Evolutionary conservation across 495 filamentous ascomycete species (phyloP).

Genomic region (Penicillium steckii): DNA sequence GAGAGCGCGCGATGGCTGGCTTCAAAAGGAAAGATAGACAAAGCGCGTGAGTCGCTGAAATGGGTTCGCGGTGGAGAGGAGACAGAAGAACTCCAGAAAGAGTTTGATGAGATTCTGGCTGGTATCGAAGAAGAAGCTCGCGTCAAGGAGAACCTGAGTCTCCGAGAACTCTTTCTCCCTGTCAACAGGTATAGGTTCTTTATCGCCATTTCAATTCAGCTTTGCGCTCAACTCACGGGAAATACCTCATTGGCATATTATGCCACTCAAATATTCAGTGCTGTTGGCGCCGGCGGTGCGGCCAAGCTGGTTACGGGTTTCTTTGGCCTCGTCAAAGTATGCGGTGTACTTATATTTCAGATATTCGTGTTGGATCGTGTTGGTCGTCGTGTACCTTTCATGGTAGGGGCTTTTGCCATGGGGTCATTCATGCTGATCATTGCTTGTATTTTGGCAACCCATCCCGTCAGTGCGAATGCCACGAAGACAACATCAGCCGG

Average conservation of each 20-base stretch:
- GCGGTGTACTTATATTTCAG: conserved; percentile 40
- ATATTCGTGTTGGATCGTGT: conserved; percentile 52
- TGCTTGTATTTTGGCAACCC: conserved; percentile 44
- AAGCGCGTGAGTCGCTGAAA: conserved; percentile 16
- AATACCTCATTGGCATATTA: conserved; percentile 51
- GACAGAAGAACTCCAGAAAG: conserved; percentile 34
- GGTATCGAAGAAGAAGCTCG: conserved; percentile 47
- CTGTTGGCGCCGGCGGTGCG: conserved; percentile 41
- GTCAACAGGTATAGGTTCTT: conserved; percentile 44
- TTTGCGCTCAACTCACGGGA: conserved; percentile 45
- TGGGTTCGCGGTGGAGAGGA: conserved; percentile 27
- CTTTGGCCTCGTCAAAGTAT: conserved; percentile 48
- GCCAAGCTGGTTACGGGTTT: conserved; percentile 47
- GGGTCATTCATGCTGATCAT: conserved; percentile 54
- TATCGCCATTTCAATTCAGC: conserved; percentile 43
- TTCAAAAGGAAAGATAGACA: conserved; percentile 32
- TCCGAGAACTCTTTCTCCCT: conserved; percentile 41
- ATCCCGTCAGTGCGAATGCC: conserved; percentile 34
- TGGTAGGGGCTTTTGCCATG: conserved; percentile 50
- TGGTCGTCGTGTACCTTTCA: conserved; percentile 52
- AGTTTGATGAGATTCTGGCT: conserved; percentile 27
- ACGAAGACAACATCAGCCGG: conserved; percentile 32
- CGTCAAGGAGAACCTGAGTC: conserved; percentile 37
- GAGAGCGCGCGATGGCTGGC: conserved; percentile 53
- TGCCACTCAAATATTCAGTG: conserved; percentile 46